phyloP scores from a whole-genome alignment of 768 basidiomycete species.

The Lyophyllum shimeji region DNA sequence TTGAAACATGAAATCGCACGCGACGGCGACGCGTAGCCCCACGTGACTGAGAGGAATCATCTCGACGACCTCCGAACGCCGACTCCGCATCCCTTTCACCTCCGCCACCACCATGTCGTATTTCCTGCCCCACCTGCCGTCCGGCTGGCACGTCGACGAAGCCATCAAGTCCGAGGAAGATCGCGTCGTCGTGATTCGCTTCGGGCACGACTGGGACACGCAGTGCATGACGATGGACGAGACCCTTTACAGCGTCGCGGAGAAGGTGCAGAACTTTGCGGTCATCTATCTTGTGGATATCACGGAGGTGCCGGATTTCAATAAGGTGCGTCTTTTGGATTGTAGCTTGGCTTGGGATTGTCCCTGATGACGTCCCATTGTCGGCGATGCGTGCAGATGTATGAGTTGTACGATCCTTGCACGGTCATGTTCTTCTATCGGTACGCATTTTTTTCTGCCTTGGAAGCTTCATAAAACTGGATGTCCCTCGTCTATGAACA shows the following conservation, averaged over 20 bases:
- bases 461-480: background rate
- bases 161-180: conserved; percentile 99
- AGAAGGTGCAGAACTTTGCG: conserved; percentile 98
- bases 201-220: conserved; percentile 90
- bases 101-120: conserved; percentile 64
- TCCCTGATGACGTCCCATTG: background rate
- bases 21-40: too few species aligned
- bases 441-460: conserved; percentile 48
- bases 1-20: too few species aligned
- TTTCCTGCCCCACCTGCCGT: conserved; percentile 84
- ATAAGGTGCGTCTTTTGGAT: conserved; percentile 63
- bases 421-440: conserved; percentile 99
- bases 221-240: conserved; percentile 99
- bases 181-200: conserved; percentile 89
- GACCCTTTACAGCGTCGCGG: conserved; percentile 86
- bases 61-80: background rate
- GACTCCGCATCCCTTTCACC: background rate
- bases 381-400: conserved; percentile 67
- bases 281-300: conserved; percentile 96
- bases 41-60: background rate
- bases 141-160: conserved; percentile 99
- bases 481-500: conserved; percentile 27
- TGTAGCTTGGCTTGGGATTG: background rate
- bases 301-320: conserved; percentile 97
- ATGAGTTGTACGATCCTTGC: conserved; percentile 96